Evolutionary conservation across 2,329 filamentous ascomycete species (phyloP), one percentile per base, ranked within the genome.

Genomic region (Scortechinia acanthostroma): DNA sequence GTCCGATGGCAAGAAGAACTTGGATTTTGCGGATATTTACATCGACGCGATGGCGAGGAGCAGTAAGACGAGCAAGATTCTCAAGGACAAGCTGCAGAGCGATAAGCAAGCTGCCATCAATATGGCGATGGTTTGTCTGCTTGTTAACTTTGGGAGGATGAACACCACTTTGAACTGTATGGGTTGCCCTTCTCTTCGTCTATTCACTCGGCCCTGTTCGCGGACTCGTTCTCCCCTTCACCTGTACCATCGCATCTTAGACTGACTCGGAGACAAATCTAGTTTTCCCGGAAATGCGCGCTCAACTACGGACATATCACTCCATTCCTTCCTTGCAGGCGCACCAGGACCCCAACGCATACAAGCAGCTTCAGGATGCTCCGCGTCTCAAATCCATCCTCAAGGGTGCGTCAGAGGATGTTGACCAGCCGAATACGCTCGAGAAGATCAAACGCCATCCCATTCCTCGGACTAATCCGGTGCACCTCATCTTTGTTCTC

Each of bases 241-340:
- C 17, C n/a, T 10, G 15, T 16, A n/a, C 21, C 22, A 46, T 35
- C 19, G 42, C 37, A 23, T 21, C 42, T 30, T 35, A n/a, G 22
- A 22, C 22, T 23, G 4, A 33, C 15, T 3, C 10, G 2, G 19
- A 30, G 6, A 15, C 15, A 13, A 13, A 13, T 25, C 21, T 43
- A 86, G 84, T 88, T 70, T 88, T 88, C 58, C 84, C 84, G 2
- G 84, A 88, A 60, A 88, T 88, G 84, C 79, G 84, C 57, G 84
- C 84, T 21, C 84, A 88, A 55, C 66, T 88, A 42, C 77, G 84
- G 56, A 88, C 84, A 37, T 88, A 88, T 64, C 84, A 88, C 58
- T 84, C 84, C 6, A 88, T 88, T 50, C 84, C 84, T 37, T 86
- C 83, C 14, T 66, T 88, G 15, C 84, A 88, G 65, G 83, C 83